Evolutionary conservation across 768 basidiomycete genomes (phyloP), one percentile per base, ranked within the genome.

Genomic region (Boletellus emodensis): DNA sequence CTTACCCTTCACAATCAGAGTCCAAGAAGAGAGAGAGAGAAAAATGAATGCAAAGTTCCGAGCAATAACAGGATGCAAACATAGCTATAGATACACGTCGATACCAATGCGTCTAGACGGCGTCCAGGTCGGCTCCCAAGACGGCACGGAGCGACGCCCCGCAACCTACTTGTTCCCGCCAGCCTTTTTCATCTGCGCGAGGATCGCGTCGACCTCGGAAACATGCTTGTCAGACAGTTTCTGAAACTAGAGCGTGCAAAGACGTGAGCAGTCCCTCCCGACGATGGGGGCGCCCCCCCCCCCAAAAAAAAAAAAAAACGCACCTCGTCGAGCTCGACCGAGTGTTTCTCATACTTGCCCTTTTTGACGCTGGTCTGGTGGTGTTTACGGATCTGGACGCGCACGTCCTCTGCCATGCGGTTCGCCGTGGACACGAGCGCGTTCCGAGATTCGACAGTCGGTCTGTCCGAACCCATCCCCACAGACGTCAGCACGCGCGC

Each of bases 311-410:
- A 6, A 32, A 17, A n/a, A 4, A 32, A 9, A 69, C 76, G 28
- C 44, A 86, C 90, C 72, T 86, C 85, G 35, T 86, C 80, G n/a
- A 83, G 45, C 52, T 87, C 87, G 9, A 82, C 59, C 0, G 85
- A 84, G 57, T 78, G 84, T 58, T 87, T 90, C 47, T 73, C 76
- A 56, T 79, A 85, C 59, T 81, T 83, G 33, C 84, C 83, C 43
- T 78, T 81, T 63, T 89, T 90, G 30, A 87, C 48, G 58, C 82
- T 82, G 1, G 77, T 67, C 44, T 83, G 77, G 50, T 84, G 83
- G n/a, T 79, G 76, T 55, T 84, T 84, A 38, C 90, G 84, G 17
- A 92, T 75, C 54, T 88, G 87, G 14, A 83, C 76, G 10, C 87
- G 85, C 2, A 82, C 75, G 12, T 89, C 87, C 64, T 93, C 90